Evolutionary conservation across 2,329 filamentous ascomycete genomes (phyloP).

Genomic region (Pseudogymnoascus sp.): DNA sequence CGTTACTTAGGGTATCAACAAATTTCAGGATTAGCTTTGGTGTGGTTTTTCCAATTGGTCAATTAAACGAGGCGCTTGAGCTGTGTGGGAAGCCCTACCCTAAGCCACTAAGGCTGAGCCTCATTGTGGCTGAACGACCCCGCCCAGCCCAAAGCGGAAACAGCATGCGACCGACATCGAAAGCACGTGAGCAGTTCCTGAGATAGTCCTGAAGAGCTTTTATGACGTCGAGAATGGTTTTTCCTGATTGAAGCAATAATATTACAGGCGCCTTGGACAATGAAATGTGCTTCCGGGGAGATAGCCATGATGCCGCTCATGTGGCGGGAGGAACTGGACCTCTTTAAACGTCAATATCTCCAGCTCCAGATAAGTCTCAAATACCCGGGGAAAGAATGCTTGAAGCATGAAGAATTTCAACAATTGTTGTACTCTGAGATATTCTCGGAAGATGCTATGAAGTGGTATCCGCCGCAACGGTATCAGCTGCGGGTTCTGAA

Average conservation of each 20-base stretch:
- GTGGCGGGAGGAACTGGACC: conserved; percentile 33
- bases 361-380: conserved; percentile 61
- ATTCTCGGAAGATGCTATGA: conserved; percentile 52
- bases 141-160: conserved; percentile 8
- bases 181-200: conserved; percentile 2
- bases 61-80: background rate
- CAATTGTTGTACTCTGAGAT: conserved; percentile 56
- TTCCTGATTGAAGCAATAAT: conserved; percentile 13
- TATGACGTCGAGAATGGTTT: conserved; percentile 6
- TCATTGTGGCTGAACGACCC: conserved; percentile 9
- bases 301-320: conserved; percentile 25
- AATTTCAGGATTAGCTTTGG: conserved; percentile 11
- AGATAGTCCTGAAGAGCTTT: background rate
- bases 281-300: conserved; percentile 17
- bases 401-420: conserved; percentile 58
- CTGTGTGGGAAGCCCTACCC: conserved; percentile 8
- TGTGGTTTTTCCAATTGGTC: conserved; percentile 9
- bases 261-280: conserved; percentile 17
- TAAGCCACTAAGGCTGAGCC: conserved; percentile 9
- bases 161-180: background rate
- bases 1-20: conserved; percentile 10
- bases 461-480: conserved; percentile 54
- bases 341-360: conserved; percentile 68
- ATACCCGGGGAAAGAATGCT: conserved; percentile 51
- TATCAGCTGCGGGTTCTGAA: conserved; percentile 72